Evolutionary conservation across 2,329 filamentous ascomycete species (phyloP), one percentile per base, ranked within the genome.

Genomic region (Pochonia chlamydosporia): DNA sequence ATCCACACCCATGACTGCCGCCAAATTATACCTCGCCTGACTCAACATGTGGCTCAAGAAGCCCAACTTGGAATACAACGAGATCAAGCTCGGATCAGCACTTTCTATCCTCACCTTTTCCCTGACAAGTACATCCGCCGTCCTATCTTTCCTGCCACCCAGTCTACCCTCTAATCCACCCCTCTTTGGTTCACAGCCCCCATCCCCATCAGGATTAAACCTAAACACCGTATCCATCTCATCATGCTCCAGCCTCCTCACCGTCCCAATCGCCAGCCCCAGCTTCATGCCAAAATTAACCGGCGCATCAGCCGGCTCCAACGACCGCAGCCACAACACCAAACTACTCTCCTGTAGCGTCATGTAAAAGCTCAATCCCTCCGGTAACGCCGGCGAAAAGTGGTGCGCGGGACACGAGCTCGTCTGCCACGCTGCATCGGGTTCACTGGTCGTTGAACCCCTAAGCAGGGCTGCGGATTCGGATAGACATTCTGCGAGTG

Each of bases 71-170:
- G 89, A 85, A 63, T 88, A 85, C 28, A 93, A 74, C 30, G 87
- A 85, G 63, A 96, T 83, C 54, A 96, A 63, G 56, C 83, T 91
- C 1, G 92, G 92, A 64, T 97, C 91, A 47, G 90, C 88, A 58
- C 82, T 92, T 65, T 96, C 91, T 2, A 96, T 85, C 35, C 87
- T 78, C 4, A 96, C 80, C 70, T 96, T 96, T 64, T 96, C 92
- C 55, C 85, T 82, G 40, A 97, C 92, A 53, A 82, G 85, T 3
- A 96, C 90, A 51, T 93, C 82, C 3, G 67, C 63, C 51, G 30
- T 60, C 58, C 36, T 45, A 52, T 10, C 51, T 42, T 11, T 58
- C 50, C 28, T 50, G 44, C n/a, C 55, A 54, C 26, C 59, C 57
- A 23, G 55, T 54, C 28, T 54, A 54, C 50, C 59, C 56, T 33